Conservation (phyloP, 2,329 filamentous ascomycete genomes). For the Helotiales sp. region DNA sequence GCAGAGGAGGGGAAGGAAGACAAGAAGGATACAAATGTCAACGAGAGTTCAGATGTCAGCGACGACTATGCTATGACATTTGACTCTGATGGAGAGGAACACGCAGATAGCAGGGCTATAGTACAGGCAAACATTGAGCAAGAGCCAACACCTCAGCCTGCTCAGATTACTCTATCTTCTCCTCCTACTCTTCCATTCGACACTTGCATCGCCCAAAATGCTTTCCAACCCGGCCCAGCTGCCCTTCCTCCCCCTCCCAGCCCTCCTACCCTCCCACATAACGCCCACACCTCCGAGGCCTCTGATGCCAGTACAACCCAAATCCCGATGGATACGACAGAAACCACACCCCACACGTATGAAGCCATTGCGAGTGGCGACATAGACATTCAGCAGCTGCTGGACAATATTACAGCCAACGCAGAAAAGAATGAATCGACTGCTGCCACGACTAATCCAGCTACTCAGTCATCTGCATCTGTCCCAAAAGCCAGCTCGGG, state of each 20-base stretch:
- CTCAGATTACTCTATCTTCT: constrained; percentile 29
- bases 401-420: constrained; percentile 47
- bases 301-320: constrained; percentile 32
- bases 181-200: constrained; percentile 24
- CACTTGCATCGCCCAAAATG: constrained; percentile 14
- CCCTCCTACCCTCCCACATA: constrained; percentile 11
- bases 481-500: constrained; percentile 34
- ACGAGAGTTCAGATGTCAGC: constrained; percentile 37
- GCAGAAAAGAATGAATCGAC: constrained; percentile 42
- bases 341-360: constrained; percentile 33
- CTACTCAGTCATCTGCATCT: constrained; percentile 33
- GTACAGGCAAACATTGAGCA: constrained; percentile 40
- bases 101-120: constrained; percentile 43
- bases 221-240: constrained; percentile 28
- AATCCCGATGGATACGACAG: constrained; percentile 27
- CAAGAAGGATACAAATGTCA: constrained; percentile 26
- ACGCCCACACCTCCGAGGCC: constrained; percentile 7
- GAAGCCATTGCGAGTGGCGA: constrained; percentile 41
- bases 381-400: constrained; percentile 45
- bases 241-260: constrained; percentile 26
- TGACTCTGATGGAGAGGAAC: constrained; percentile 44
- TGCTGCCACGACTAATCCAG: constrained; percentile 28
- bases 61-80: constrained; percentile 47
- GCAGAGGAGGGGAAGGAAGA: constrained; percentile 29
- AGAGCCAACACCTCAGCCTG: constrained; percentile 36